phyloP scores from a whole-genome alignment of 208 protist species.

The Leishmania guyanensis region DNA sequence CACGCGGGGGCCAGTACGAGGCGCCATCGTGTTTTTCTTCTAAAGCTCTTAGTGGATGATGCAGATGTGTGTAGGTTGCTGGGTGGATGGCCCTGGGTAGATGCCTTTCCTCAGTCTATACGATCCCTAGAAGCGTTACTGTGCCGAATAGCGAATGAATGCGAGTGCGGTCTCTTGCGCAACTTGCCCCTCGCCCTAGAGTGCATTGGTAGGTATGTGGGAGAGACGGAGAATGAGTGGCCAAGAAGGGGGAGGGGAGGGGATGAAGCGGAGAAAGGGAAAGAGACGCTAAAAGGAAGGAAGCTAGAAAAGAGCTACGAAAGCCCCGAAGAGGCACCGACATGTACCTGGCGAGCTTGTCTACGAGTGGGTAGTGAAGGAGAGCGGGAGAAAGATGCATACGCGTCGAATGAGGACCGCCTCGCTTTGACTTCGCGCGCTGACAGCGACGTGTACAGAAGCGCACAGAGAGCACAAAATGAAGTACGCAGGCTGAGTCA shows the following conservation, averaged over 20 bases:
- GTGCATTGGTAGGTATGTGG: background rate
- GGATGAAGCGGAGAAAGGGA: background rate
- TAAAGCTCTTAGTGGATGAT: background rate
- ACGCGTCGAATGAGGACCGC: too few relatives aligned
- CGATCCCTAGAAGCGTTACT: background rate
- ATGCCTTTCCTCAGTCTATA: background rate
- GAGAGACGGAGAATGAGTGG: background rate
- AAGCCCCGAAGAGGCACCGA: background rate
- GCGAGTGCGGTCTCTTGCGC: background rate
- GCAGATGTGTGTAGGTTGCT: background rate
- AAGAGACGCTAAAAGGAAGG: background rate
- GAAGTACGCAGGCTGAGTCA: background rate
- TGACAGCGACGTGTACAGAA: background rate
- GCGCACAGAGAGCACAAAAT: background rate
- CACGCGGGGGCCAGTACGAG: slow-evolving; percentile 34
- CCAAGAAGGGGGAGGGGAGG: background rate
- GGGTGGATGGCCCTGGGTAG: background rate
- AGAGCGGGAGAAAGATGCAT: background rate
- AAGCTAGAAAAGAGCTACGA: background rate
- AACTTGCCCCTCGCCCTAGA: background rate
- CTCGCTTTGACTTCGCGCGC: background rate
- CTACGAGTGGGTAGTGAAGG: background rate
- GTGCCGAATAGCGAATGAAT: background rate
- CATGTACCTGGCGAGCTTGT: background rate
- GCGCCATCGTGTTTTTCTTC: slow-evolving; percentile 27